Evolutionary conservation across 2,329 filamentous ascomycete species (phyloP), one percentile per base, ranked within the genome.

Genomic region (Trichoderma cornu-damae): DNA sequence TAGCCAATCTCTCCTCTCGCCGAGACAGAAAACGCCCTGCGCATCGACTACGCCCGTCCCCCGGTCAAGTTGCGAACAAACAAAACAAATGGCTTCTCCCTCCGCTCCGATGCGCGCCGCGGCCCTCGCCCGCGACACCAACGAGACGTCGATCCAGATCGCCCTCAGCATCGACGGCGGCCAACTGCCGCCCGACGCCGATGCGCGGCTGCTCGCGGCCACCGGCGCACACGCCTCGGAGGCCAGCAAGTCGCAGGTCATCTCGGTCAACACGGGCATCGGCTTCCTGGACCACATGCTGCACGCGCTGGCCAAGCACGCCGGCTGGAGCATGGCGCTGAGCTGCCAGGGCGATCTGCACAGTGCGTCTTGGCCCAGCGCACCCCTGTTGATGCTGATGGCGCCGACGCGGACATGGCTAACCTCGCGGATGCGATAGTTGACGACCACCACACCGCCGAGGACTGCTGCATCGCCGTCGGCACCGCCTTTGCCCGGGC

Each of bases 251-350:
- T 89, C 86, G 40, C 94, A 97, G 74, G 85, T 84, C 60, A 96
- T 97, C 70, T 84, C 84, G 69, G 81, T 97, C 64, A 86, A 90
- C 79, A 96, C 93, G 0, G 94, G 94, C 63, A 96, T 99, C 72
- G 94, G 94, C 59, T 99, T 99, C 75, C 80, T 99, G 57, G 94
- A 99, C 77, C 94, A 99, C 79, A 97, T 99, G 93, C 82, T 97
- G 50, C 94, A 99, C 74, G 94, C 94, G 5, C 81, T 97, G 56
- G 89, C 94, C 50, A 97, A 99, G 76, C 94, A 99, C 75, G 86
- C 89, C 5, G 93, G 94, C 61, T 97, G 93, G 94, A 94, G 88
- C 76, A 75, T 99, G 65, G 85, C 85, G 30, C 78, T 99, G 58
- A 79, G 84, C 62, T 95, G 90, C 73, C 83, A 87, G 71, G 94